phyloP scores from a whole-genome alignment of 768 basidiomycete species.

The Leccinum broughii region DNA sequence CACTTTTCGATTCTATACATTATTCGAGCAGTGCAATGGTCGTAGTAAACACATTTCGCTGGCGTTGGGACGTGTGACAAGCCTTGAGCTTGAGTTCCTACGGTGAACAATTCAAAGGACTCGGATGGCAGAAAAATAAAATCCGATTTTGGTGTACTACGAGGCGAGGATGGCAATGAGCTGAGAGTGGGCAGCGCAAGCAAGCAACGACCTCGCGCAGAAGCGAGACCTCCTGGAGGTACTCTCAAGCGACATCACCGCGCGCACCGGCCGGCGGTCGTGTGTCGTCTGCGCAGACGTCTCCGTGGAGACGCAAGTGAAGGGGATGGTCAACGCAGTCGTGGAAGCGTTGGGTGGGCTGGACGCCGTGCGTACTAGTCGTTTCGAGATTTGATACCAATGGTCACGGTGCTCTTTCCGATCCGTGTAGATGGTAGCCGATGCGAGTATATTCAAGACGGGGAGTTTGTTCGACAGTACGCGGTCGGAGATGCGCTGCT shows the following conservation, averaged over 20 bases:
- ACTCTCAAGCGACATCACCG: neutral
- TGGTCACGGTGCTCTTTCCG: too few relatives aligned
- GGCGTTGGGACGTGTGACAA: too few relatives aligned
- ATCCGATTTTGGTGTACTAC: too few relatives aligned
- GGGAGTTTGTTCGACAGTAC: neutral
- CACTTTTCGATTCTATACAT: too few relatives aligned
- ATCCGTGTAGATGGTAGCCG: neutral
- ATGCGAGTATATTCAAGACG: neutral
- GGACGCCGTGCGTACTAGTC: neutral
- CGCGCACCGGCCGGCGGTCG: neutral
- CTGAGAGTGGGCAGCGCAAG: neutral
- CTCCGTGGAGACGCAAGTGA: neutral
- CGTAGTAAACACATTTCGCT: too few relatives aligned
- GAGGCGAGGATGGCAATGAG: too few relatives aligned
- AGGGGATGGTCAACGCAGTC: neutral
- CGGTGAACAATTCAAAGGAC: too few relatives aligned
- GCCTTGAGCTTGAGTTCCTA: too few relatives aligned
- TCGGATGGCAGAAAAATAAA: too few relatives aligned
- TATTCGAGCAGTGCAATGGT: too few relatives aligned
- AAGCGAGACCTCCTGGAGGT: neutral
- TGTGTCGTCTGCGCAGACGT: neutral
- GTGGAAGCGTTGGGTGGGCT: neutral
- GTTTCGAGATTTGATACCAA: neutral
- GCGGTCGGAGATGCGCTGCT: neutral
- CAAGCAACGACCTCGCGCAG: neutral